A percentile compares a stretch with the other conserved stretches of the same genome.
Evolutionary conservation across 1,284 basidiomycete species (phyloP).

Genomic region (Malassezia restricta): DNA sequence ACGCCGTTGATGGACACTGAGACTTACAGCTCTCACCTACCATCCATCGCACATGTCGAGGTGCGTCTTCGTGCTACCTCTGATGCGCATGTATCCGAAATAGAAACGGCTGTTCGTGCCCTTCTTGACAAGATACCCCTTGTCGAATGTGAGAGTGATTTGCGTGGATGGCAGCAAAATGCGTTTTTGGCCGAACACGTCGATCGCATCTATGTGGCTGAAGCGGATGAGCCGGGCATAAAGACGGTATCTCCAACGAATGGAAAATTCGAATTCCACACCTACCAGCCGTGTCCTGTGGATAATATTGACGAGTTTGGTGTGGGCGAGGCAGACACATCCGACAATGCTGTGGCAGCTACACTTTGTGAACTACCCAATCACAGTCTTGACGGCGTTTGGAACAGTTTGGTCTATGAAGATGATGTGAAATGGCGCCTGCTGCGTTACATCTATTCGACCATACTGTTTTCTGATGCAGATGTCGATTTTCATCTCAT

Average conservation of each 20-base stretch:
- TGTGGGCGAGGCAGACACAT: constrained; percentile 51
- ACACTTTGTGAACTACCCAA: constrained; percentile 75
- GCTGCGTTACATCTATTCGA: constrained; percentile 86
- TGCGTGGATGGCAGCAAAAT: background rate
- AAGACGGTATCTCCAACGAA: background rate
- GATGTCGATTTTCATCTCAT: constrained; percentile 82
- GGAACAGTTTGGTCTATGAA: constrained; percentile 67
- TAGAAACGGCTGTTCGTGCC: background rate
- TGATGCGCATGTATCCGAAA: background rate
- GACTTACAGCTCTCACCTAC: background rate
- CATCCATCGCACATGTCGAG: background rate
- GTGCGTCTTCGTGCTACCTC: background rate
- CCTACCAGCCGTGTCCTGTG: constrained; percentile 65
- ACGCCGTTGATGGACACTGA: too few species aligned
- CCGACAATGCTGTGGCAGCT: constrained; percentile 60
- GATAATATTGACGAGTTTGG: constrained; percentile 68
- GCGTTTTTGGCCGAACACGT: constrained; percentile 58
- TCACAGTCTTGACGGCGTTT: constrained; percentile 70
- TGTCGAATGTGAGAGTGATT: background rate
- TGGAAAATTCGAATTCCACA: constrained; percentile 50
- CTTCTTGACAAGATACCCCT: background rate
- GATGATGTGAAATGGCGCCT: constrained; percentile 77
- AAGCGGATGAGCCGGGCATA: constrained; percentile 23
- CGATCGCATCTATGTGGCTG: constrained; percentile 66
- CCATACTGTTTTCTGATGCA: constrained; percentile 74